These are phyloP conservation scores for Porphyrellus cyaneotinctus DNA, from an alignment of 768 basidiomycete genomes.

Conservation along the genomic window DNA sequence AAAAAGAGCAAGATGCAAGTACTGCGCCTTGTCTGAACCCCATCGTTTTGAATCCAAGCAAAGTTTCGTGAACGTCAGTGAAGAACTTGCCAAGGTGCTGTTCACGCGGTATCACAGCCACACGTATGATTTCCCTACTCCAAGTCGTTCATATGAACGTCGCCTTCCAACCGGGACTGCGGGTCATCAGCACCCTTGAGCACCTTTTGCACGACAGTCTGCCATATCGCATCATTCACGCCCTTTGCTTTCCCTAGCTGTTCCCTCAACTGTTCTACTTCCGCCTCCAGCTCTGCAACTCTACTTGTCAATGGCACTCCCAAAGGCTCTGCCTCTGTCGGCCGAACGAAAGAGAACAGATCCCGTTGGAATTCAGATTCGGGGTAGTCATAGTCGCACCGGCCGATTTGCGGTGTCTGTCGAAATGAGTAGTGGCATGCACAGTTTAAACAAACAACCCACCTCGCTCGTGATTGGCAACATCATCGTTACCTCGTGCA, in stretches of 20 bases:
- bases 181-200: slow-evolving; percentile 32
- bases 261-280: slow-evolving; percentile 60
- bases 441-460: not conserved
- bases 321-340: slow-evolving; percentile 29
- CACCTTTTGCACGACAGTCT: slow-evolving; percentile 66
- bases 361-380: slow-evolving; percentile 59
- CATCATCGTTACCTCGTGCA: slow-evolving; percentile 66
- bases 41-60: slow-evolving; percentile 42
- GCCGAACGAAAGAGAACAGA: slow-evolving; percentile 60
- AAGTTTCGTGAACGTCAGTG: not conserved
- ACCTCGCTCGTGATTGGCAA: slow-evolving; percentile 49
- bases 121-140: not conserved
- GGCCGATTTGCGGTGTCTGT: slow-evolving; percentile 17
- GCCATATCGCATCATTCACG: slow-evolving; percentile 96
- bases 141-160: slow-evolving; percentile 15
- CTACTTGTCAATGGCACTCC: slow-evolving; percentile 47
- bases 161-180: not conserved
- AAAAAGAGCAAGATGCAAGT: slow-evolving; percentile 82
- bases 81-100: not conserved
- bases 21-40: slow-evolving; percentile 89
- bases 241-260: slow-evolving; percentile 82
- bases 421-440: not conserved
- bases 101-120: slow-evolving; percentile 28
- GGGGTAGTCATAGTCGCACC: slow-evolving; percentile 38
- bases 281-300: slow-evolving; percentile 66